Evolutionary conservation across 768 basidiomycete species (phyloP).

Genomic region (Boletus eberwhitei): DNA sequence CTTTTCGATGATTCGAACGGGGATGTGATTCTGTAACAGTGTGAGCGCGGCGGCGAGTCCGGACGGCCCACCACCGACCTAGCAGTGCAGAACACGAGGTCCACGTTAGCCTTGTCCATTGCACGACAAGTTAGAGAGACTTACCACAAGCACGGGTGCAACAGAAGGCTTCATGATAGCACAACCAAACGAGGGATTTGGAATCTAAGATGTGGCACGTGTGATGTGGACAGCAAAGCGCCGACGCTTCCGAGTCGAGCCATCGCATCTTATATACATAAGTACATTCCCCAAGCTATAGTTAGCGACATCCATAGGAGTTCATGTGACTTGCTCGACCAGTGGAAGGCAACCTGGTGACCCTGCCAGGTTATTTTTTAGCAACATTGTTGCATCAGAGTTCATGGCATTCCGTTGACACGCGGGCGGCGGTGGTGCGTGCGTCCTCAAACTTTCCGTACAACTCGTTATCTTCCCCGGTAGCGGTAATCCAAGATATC

Average conservation of each 20-base stretch:
- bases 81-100: not conserved
- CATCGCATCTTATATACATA: not conserved
- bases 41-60: conserved; percentile 33
- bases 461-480: too few relatives aligned
- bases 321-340: too few relatives aligned
- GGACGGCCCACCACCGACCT: conserved; percentile 29
- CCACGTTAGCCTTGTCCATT: not conserved
- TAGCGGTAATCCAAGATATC: too few relatives aligned
- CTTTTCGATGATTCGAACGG: conserved; percentile 52
- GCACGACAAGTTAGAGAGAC: not conserved
- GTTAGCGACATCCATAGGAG: not conserved
- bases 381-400: too few relatives aligned
- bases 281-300: too few relatives aligned
- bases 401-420: too few relatives aligned
- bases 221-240: not conserved
- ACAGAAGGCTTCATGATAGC: conserved; percentile 5
- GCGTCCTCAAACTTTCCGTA: too few relatives aligned
- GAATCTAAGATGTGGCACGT: not conserved
- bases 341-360: too few relatives aligned
- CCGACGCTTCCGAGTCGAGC: not conserved
- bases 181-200: not conserved
- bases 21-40: conserved; percentile 41
- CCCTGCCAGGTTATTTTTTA: too few relatives aligned
- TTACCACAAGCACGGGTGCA: conserved; percentile 19
- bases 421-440: too few relatives aligned